Conservation (phyloP, 2,329 filamentous ascomycete genomes). For the Ophiostoma triangulosporum region DNA sequence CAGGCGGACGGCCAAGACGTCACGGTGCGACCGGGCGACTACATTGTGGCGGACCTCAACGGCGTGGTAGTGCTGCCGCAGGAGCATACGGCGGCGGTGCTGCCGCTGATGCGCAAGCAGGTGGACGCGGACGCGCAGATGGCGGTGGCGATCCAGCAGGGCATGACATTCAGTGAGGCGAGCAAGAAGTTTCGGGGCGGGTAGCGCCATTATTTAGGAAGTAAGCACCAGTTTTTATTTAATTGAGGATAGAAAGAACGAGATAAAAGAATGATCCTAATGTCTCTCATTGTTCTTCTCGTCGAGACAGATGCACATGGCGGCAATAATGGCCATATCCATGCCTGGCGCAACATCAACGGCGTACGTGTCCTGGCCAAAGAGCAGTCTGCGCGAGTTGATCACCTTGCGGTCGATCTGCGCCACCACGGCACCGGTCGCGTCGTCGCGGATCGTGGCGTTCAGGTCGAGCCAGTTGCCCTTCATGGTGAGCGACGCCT, state of each 20-base stretch:
- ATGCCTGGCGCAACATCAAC: slow-evolving; percentile 50
- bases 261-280: neutral
- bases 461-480: slow-evolving; percentile 46
- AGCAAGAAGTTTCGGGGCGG: slow-evolving; percentile 25
- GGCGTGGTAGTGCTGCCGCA: slow-evolving; percentile 30
- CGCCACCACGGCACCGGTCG: slow-evolving; percentile 23
- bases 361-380: slow-evolving; percentile 51
- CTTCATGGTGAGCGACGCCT: slow-evolving; percentile 39
- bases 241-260: neutral
- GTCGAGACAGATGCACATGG: slow-evolving; percentile 55
- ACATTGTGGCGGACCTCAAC: slow-evolving; percentile 31
- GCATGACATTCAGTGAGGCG: slow-evolving; percentile 31
- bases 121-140: slow-evolving; percentile 29
- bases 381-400: slow-evolving; percentile 42
- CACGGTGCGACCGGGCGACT: slow-evolving; percentile 29
- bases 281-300: slow-evolving; percentile 43
- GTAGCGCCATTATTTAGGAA: neutral
- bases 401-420: slow-evolving; percentile 34
- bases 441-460: slow-evolving; percentile 43
- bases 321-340: slow-evolving; percentile 51
- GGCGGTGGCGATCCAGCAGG: slow-evolving; percentile 26
- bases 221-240: neutral
- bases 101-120: slow-evolving; percentile 28
- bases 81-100: slow-evolving; percentile 24
- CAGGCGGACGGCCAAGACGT: slow-evolving; percentile 25